Conservation (phyloP, 306 rosid species). For the Vigna angularis region DNA sequence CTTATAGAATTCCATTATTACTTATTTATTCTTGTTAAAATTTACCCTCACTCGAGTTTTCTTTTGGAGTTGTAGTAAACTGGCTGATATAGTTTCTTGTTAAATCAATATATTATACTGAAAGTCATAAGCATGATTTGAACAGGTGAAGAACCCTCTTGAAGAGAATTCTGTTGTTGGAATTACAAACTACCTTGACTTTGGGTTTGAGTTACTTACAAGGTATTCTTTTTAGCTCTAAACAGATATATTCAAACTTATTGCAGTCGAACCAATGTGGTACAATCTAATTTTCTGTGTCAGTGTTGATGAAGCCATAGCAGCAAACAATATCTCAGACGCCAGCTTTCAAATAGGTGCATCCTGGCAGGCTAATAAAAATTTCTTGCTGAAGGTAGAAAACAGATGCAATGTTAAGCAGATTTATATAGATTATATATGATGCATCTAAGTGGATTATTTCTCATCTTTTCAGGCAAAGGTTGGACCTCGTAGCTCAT, state of each 20-base stretch:
- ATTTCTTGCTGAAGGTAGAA: conserved; percentile 83
- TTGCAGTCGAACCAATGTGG: conserved; percentile 30
- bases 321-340: conserved; percentile 61
- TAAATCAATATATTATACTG: conserved; percentile 18
- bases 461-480: conserved; percentile 69
- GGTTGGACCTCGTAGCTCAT: conserved; percentile 78
- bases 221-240: conserved; percentile 56
- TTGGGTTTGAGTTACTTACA: conserved; percentile 90
- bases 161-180: conserved; percentile 85
- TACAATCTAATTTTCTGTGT: conserved; percentile 33
- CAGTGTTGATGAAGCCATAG: conserved; percentile 72
- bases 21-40: conserved; percentile 23
- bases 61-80: not conserved
- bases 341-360: conserved; percentile 92
- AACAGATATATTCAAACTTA: conserved; percentile 28
- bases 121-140: conserved; percentile 44
- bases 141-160: conserved; percentile 91
- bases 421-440: conserved; percentile 34
- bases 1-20: conserved; percentile 21
- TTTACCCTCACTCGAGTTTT: conserved; percentile 24
- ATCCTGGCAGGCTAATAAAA: conserved; percentile 98
- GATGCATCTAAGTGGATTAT: conserved; percentile 39
- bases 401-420: conserved; percentile 34
- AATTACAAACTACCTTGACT: conserved; percentile 93
- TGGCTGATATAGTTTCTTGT: conserved; percentile 7